Evolutionary conservation across 2,329 filamentous ascomycete genomes (phyloP).

Genomic region (Fusarium sp.): DNA sequence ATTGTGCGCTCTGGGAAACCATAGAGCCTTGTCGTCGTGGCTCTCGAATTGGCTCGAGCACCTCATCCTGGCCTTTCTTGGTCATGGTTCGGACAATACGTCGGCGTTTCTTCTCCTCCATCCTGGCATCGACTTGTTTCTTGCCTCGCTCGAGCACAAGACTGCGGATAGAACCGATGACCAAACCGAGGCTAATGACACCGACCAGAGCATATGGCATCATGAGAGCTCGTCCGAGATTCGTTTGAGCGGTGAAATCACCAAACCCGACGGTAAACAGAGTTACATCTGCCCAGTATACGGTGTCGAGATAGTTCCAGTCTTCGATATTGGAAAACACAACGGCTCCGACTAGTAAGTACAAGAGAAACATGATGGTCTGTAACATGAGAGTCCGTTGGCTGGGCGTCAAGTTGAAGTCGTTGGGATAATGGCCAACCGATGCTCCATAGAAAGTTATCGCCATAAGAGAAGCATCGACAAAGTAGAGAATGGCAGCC

Average conservation of each 20-base stretch:
- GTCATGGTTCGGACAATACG: slow-evolving; percentile 56
- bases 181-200: slow-evolving; percentile 83
- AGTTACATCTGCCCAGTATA: slow-evolving; percentile 82
- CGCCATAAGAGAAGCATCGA: slow-evolving; percentile 78
- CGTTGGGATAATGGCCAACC: slow-evolving; percentile 73
- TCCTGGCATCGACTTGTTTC: slow-evolving; percentile 61
- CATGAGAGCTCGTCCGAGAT: slow-evolving; percentile 73
- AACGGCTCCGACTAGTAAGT: slow-evolving; percentile 78
- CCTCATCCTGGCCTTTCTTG: slow-evolving; percentile 53
- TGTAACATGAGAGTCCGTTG: slow-evolving; percentile 91
- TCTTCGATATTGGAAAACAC: slow-evolving; percentile 76
- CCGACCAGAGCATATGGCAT: slow-evolving; percentile 86
- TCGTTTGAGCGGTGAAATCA: slow-evolving; percentile 58
- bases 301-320: slow-evolving; percentile 79
- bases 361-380: slow-evolving; percentile 84
- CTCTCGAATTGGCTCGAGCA: slow-evolving; percentile 59
- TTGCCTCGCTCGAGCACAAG: slow-evolving; percentile 67
- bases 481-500: slow-evolving; percentile 79
- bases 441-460: slow-evolving; percentile 82
- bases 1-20: neutral
- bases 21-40: slow-evolving; percentile 7
- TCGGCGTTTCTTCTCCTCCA: slow-evolving; percentile 67
- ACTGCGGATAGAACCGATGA: slow-evolving; percentile 80
- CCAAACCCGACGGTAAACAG: slow-evolving; percentile 71
- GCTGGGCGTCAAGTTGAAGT: slow-evolving; percentile 79